Percentiles rank a stretch among this genome's conserved stretches.
phyloP scores from a whole-genome alignment of 23 red algal genomes.

The Gracilaria domingensis region DNA sequence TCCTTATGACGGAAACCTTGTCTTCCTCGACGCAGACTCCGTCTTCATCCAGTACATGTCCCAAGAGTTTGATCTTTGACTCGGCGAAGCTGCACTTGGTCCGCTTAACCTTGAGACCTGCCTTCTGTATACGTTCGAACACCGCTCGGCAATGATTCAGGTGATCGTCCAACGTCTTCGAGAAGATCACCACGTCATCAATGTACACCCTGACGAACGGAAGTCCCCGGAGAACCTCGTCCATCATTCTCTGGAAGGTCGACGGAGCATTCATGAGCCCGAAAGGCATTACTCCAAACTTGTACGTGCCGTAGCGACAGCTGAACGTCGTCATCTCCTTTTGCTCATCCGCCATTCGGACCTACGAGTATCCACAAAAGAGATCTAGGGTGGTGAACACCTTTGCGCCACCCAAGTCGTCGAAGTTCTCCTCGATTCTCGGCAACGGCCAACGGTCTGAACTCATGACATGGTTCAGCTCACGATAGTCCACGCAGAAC shows the following conservation, averaged over 20 bases:
- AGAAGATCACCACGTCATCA: too few relatives aligned
- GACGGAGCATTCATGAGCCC: conserved; percentile 45
- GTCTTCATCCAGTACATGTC: too few relatives aligned
- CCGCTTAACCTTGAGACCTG: background rate
- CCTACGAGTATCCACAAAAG: conserved; percentile 17
- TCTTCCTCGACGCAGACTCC: background rate
- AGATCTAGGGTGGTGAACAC: conserved; percentile 31
- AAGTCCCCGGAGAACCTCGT: too few relatives aligned
- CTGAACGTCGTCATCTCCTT: conserved; percentile 47
- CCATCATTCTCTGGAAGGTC: too few relatives aligned
- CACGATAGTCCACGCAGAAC: conserved; percentile 24
- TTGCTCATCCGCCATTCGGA: background rate
- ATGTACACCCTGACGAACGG: too few relatives aligned
- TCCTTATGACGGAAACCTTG: conserved; percentile 1
- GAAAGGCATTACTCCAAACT: conserved; percentile 31
- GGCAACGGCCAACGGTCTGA: conserved; percentile 21
- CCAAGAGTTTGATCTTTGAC: too few relatives aligned
- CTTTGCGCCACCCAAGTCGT: conserved; percentile 12
- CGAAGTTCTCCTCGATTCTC: conserved; percentile 20
- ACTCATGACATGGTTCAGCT: conserved; percentile 15
- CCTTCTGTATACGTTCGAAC: background rate
- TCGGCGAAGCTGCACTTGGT: background rate
- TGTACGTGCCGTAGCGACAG: conserved; percentile 8
- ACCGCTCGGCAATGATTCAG: background rate
- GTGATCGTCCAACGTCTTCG: background rate